Percentiles rank a stretch among this genome's conserved stretches.
Conservation (phyloP, 495 filamentous ascomycete genomes). For the Xylaria acuta region DNA sequence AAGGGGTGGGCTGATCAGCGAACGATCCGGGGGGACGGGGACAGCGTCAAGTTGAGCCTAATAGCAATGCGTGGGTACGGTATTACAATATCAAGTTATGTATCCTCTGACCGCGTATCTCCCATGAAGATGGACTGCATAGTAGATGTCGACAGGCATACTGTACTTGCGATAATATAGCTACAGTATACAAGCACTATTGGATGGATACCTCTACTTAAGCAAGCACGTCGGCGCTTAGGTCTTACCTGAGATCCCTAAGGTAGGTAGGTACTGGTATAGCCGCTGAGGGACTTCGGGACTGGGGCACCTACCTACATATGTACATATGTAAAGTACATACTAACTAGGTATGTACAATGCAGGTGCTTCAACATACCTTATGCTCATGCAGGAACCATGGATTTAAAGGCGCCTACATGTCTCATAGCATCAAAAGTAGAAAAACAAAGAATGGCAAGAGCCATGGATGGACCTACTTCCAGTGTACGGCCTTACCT, state of each 20-base stretch:
- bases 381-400: constrained; percentile 12
- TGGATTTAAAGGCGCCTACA: background rate
- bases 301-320: no score
- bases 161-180: no score
- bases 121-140: background rate
- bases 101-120: background rate
- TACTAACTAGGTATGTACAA: no score
- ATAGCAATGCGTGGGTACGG: background rate
- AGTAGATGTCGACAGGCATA: no score
- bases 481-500: no score
- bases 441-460: background rate
- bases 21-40: background rate
- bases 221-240: background rate
- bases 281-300: background rate
- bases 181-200: no score
- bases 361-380: background rate
- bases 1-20: background rate
- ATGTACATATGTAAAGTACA: no score
- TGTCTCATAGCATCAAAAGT: background rate
- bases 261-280: no score
- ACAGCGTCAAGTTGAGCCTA: background rate
- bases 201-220: background rate
- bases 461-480: no score
- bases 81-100: background rate
- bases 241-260: background rate